Base-by-base conservation (phyloP, 306 rosid species). In the Pyrus bretschneideri region DNA sequence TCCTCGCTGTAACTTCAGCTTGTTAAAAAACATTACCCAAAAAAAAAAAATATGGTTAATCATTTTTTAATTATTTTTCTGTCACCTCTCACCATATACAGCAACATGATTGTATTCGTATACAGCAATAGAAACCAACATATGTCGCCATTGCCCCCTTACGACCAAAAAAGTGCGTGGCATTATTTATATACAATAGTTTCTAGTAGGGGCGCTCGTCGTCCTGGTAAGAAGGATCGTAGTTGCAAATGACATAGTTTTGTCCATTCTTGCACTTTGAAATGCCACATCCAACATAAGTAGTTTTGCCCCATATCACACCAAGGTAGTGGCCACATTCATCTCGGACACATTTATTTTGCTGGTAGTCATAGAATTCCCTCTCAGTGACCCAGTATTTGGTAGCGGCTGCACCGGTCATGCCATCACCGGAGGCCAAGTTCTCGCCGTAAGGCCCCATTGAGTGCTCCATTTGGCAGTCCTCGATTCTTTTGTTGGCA, bases 401-500 rank as follows among this genome's bases (percentile, higher is more conserved):
- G 3, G 77, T n/a, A 31, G 21, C 40, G 31, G 74, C 59, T 70
- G 80, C 14, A 3, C 45, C 3, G 65, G 77, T 82, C 86, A 82
- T 18, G 1, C 54, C 79, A 2, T 77, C 45, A 10, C 88, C 74
- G 78, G 80, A 40, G 1, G 89, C 89, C 23, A 89, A 73, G 59
- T 89, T 89, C 62, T 89, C 88, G 0, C 89, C 91, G 3, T 81
- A 87, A 9, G 82, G 87, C 2, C 87, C 85, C 2, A 51, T 44
- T 0, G 93, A 86, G 49, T 85, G 89, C 17, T 67, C 81, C 59
- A 85, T 6, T 0, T 25, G 44, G 77, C 89, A 86, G 29, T 42
- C 78, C 0, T 66, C 84, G 13, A n/a, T 74, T 61, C 35, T 25
- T 25, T 35, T 5, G 4, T 82, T 6, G 0, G 79, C 86, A 1